A percentile compares a stretch with the other conserved stretches of the same genome.
Conservation (phyloP, 495 filamentous ascomycete genomes). For the Neurospora africana region DNA sequence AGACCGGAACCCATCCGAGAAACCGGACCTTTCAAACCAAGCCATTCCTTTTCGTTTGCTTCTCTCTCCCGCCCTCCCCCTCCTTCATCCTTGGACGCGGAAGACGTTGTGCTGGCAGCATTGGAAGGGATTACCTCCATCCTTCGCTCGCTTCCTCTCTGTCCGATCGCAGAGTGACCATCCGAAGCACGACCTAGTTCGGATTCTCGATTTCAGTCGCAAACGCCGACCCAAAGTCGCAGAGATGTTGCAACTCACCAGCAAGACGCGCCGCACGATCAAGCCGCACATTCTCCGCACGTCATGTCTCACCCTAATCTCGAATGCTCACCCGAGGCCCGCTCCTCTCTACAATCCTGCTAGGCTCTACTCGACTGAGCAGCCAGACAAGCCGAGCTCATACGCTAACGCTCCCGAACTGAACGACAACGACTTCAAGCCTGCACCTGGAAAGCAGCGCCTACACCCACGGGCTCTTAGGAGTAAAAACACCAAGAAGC, state of each 20-base stretch:
- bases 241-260: conserved; percentile 12
- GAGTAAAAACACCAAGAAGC: neutral
- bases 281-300: conserved; percentile 12
- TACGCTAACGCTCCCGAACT: neutral
- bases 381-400: neutral
- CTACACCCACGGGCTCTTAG: neutral
- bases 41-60: neutral
- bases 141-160: neutral
- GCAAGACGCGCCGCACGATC: conserved; percentile 2
- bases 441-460: neutral
- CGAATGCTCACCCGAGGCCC: neutral
- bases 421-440: neutral
- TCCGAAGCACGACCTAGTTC: neutral
- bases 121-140: neutral
- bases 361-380: conserved; percentile 1
- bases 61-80: neutral
- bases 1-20: neutral
- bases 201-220: neutral
- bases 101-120: neutral
- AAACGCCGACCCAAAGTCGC: neutral
- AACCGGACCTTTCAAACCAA: neutral
- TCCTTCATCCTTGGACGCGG: neutral
- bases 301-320: conserved; percentile 11
- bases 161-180: neutral
- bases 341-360: conserved; percentile 3